Evolutionary conservation across 2,329 filamentous ascomycete genomes (phyloP), one percentile per base, ranked within the genome.

Genomic region (Ilyonectria robusta): DNA sequence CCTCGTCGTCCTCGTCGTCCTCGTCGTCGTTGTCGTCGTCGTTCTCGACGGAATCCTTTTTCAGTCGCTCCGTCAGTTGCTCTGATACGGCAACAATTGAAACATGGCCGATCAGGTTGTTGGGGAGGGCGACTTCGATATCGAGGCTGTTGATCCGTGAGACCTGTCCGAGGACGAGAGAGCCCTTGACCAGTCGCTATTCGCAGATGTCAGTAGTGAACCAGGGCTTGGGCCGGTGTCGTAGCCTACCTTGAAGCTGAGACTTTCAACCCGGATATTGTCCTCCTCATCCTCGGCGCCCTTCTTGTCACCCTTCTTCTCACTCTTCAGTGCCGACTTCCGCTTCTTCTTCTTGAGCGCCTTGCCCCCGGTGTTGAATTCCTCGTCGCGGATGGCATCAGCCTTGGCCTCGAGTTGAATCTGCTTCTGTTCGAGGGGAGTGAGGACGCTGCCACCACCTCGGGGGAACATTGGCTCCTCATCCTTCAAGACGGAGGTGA

Each of bases 381-480:
- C 88, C 75, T 97, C 92, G 81, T 98, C 96, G 78, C 95, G 96
- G 44, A 97, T 84, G 46, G 95, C 96, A 84, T 99, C 96, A 75
- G 92, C 91, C 78, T 93, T 96, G 51, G 96, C 96, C 81, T 98
- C 93, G 65, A 97, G 92, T 76, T 96, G 92, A 70, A 99, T 98
- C 81, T 98, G 94, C 83, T 97, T 98, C 79, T 97, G 93, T 80
- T 99, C 96, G 58, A 99, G 85, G 21, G 96, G 95, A 2, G 96
- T 98, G 78, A 99, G 84, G 59, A 97, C 87, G 78, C 94, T 97
- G 59, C 91, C 95, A 48, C 96, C 97, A 62, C 96, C 96, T 86
- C 96, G 90, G 72, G 96, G 95, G 76, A 99, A 99, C 50, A 95
- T 87, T 37, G 91, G 91, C 78, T 98, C 96, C 72, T 98, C 96